These are phyloP conservation scores for Starmerella vaccinii DNA, from an alignment of 805 yeast genomes.

Conservation along the genomic window DNA sequence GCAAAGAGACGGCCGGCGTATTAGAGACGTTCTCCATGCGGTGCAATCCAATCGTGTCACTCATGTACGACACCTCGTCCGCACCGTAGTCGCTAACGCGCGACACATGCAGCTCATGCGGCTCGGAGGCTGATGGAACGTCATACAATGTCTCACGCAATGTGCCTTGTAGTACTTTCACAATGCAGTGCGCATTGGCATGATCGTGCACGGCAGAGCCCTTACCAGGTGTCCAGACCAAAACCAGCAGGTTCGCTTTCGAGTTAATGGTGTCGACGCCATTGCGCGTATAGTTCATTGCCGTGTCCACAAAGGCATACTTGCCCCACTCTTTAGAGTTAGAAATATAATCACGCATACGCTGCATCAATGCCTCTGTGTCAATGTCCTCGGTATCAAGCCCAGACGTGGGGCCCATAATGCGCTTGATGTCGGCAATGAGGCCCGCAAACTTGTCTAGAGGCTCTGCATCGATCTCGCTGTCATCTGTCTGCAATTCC, in stretches of 20 bases:
- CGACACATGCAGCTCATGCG: conserved; percentile 23
- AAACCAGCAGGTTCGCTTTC: conserved; percentile 54
- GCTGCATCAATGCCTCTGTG: conserved; percentile 34
- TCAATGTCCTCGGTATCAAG: conserved; percentile 42
- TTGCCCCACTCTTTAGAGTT: conserved; percentile 46
- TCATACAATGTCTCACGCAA: conserved; percentile 49
- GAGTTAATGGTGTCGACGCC: conserved; percentile 66
- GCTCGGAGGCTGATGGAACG: conserved; percentile 34
- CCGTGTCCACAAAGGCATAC: conserved; percentile 45
- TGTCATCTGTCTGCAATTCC: not conserved
- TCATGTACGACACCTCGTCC: conserved; percentile 50
- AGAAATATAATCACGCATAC: conserved; percentile 42
- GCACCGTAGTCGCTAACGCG: conserved; percentile 27
- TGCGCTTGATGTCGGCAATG: conserved; percentile 30
- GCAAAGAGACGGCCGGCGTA: conserved; percentile 50
- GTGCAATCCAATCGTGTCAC: conserved; percentile 58
- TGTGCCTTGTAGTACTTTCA: conserved; percentile 55
- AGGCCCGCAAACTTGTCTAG: conserved; percentile 28
- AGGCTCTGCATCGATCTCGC: not conserved
- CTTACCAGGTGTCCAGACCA: conserved; percentile 63
- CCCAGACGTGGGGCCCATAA: conserved; percentile 34
- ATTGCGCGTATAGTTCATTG: conserved; percentile 50
- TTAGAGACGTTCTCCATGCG: conserved; percentile 44
- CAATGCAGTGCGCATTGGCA: conserved; percentile 65
- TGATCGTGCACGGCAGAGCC: conserved; percentile 63